A percentile compares a stretch with the other conserved stretches of the same genome.
These are phyloP conservation scores for Reutealis trisperma DNA, from an alignment of 345 rosid genomes.

Conservation along the genomic window DNA sequence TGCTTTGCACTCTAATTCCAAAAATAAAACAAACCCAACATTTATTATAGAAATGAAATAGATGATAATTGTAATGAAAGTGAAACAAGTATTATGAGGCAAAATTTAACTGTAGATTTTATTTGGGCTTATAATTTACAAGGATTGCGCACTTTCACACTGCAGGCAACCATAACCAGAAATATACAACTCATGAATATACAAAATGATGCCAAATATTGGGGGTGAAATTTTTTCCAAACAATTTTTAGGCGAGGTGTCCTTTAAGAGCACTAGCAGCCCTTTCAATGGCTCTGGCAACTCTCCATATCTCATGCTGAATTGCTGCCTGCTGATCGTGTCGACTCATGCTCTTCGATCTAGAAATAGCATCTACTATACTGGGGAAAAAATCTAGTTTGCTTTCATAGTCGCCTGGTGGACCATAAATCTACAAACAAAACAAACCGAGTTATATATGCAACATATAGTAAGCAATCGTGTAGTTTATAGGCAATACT, in stretches of 20 bases:
- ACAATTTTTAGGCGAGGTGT: constrained; percentile 8
- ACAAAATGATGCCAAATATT: constrained; percentile 5
- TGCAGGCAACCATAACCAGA: background rate
- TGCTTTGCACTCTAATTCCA: too few relatives aligned
- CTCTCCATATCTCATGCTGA: constrained; percentile 90
- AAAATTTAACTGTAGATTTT: background rate
- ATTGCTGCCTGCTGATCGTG: constrained; percentile 32
- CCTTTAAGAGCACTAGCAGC: constrained; percentile 79
- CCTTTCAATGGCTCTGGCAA: constrained; percentile 80
- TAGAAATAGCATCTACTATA: constrained; percentile 64
- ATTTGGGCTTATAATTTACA: background rate
- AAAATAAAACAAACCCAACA: too few relatives aligned
- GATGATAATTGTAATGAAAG: too few relatives aligned
- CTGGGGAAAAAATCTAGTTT: constrained; percentile 77
- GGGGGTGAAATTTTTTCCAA: background rate
- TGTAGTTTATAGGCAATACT: too few relatives aligned
- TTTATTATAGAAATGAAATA: too few relatives aligned
- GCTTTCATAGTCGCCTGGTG: constrained; percentile 50
- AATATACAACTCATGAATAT: background rate
- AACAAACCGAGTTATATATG: background rate
- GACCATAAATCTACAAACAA: constrained; percentile 71
- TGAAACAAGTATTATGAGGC: background rate
- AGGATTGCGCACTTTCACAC: background rate
- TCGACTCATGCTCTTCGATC: constrained; percentile 15
- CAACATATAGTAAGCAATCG: too few relatives aligned